A percentile compares a stretch with the other conserved stretches of the same genome.
These are phyloP conservation scores for Gossypium herbaceum DNA, from an alignment of 345 rosid species.

Conservation along the genomic window DNA sequence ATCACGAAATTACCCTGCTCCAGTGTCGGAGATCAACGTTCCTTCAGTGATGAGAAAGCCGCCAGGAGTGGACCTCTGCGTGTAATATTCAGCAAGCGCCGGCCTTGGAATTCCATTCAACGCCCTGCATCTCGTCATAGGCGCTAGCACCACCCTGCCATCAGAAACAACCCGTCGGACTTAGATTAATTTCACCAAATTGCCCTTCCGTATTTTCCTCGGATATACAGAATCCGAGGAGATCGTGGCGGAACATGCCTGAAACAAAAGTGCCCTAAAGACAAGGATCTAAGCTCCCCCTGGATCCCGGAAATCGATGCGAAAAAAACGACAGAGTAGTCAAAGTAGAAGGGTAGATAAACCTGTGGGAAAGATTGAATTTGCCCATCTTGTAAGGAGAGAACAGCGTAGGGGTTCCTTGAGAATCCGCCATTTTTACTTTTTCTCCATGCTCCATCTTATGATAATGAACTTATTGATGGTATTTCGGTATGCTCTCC, in stretches of 20 bases:
- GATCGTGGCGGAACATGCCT: constrained; percentile 7
- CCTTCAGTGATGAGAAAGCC: constrained; percentile 86
- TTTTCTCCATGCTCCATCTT: neutral
- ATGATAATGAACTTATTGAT: neutral
- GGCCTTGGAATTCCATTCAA: constrained; percentile 58
- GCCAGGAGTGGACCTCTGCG: constrained; percentile 77
- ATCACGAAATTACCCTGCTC: constrained; percentile 56
- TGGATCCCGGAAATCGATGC: neutral
- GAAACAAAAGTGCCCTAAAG: constrained; percentile 1
- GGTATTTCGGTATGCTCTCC: too few species aligned
- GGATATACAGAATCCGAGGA: neutral
- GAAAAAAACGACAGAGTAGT: neutral
- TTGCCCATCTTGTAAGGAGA: constrained; percentile 74
- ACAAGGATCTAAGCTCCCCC: neutral
- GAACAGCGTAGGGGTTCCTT: constrained; percentile 33
- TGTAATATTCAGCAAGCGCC: constrained; percentile 66
- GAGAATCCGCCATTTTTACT: constrained; percentile 21
- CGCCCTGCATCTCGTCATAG: constrained; percentile 72
- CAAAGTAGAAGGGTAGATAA: neutral
- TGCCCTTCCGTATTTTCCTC: neutral
- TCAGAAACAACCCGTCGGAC: neutral
- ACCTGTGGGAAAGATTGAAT: constrained; percentile 78
- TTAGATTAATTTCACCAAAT: neutral
- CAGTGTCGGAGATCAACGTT: constrained; percentile 55
- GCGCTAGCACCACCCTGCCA: constrained; percentile 82